Evolutionary conservation across 352 stramenopile species (phyloP).

Genomic region (Globisporangium recalcitrans): DNA sequence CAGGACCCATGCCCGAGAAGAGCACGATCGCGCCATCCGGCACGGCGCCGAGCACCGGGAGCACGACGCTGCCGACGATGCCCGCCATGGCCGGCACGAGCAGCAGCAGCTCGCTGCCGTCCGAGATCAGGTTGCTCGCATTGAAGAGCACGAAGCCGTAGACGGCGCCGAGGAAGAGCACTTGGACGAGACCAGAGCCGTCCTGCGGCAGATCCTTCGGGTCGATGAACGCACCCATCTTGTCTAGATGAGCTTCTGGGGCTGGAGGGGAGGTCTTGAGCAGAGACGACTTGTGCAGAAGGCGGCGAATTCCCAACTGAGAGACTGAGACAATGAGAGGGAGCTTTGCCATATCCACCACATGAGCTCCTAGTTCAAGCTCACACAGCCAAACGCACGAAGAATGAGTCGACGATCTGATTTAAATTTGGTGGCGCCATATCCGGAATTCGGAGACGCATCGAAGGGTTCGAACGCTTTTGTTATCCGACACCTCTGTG

Average conservation of each 20-base stretch:
- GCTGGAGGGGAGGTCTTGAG: conserved; percentile 8
- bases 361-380: background rate
- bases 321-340: background rate
- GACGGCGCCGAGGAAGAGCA: conserved; percentile 93
- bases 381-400: background rate
- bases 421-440: background rate
- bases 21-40: conserved; percentile 97
- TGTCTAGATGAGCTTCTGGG: background rate
- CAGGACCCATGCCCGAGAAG: conserved; percentile 92
- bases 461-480: background rate
- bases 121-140: conserved; percentile 96
- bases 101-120: conserved; percentile 97
- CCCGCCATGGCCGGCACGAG: conserved; percentile 93
- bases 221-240: conserved; percentile 77
- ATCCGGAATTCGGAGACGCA: background rate
- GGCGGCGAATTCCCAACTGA: conserved; percentile 18
- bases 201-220: conserved; percentile 74
- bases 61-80: conserved; percentile 95
- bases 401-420: background rate
- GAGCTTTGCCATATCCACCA: background rate
- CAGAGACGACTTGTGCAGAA: conserved; percentile 9
- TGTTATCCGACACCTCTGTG: background rate
- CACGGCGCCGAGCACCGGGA: conserved; percentile 95
- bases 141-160: conserved; percentile 98
- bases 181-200: conserved; percentile 79